Base-by-base conservation (phyloP, 371 early-diverging fungal species). In the Mucor saturninus region DNA sequence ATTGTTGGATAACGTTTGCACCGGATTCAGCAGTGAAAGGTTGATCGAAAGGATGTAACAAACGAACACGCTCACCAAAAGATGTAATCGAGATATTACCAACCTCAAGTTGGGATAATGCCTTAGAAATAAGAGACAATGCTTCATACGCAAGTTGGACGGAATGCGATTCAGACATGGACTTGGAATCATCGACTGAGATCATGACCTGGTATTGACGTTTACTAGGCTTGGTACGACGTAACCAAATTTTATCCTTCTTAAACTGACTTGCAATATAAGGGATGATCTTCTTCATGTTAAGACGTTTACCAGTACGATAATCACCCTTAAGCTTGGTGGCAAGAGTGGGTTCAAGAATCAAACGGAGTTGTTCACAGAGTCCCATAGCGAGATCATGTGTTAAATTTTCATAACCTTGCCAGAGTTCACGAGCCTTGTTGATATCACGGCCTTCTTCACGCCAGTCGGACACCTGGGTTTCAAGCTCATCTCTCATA, bases 181-280 rank as follows among this genome's bases (percentile, higher is more conserved):
- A 96, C 64, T 92, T 92, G 62, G 98, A 97, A 76, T 99, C 99
- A 76, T 99, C 99, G 48, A 99, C 91, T 14, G 99, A 93, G 21
- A 99, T 85, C 90, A 99, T 90, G 32, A 99, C 92, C 73, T 97
- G 96, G 83, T 99, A 99, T 58, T 95, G 92, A 57, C 98, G 91
- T 70, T 98, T 96, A 66, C 93, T 91, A n/a, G 95, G 97, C 75
- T 96, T 97, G 45, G 96, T 98, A 54, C 99, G 91, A 48, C 98
- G 92, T 72, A 99, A 82, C 99, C 99, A 99, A 64, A 99, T 99
- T 86, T 98, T 98, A 83, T 99, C 99, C 83, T 97, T 99, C 84
- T 95, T 95, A 85, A 94, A 99, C 72, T 98, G 94, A 69, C 93
- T 92, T 26, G 99, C 99, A 75, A 99, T 98, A 72, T 99, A 99